Evolutionary conservation across 768 basidiomycete genomes (phyloP).

Genomic region (Asterophora parasitica): DNA sequence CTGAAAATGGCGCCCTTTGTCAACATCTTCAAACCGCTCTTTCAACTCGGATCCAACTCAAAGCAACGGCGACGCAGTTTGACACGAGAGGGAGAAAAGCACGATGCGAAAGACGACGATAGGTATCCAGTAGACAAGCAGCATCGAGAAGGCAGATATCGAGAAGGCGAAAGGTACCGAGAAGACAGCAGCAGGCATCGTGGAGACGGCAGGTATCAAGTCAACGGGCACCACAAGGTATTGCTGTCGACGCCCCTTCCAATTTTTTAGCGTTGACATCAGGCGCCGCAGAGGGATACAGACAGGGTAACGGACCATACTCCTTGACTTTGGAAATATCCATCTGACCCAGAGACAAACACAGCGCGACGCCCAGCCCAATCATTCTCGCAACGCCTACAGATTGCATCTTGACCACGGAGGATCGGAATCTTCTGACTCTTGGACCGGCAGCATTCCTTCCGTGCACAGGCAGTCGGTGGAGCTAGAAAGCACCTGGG

Average conservation of each 20-base stretch:
- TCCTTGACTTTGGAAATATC: no score
- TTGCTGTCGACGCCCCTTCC: no score
- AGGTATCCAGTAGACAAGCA: background rate
- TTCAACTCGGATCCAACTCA: background rate
- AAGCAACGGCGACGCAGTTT: background rate
- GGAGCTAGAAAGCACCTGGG: background rate
- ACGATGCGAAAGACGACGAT: background rate
- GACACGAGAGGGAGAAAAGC: background rate
- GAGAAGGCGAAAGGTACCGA: no score
- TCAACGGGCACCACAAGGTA: no score
- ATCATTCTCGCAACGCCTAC: background rate
- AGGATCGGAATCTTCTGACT: background rate
- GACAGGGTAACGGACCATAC: no score
- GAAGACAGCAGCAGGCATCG: no score
- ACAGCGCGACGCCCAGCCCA: background rate
- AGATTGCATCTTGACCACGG: background rate
- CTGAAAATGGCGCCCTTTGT: slow-evolving; percentile 1
- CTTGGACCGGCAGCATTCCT: background rate
- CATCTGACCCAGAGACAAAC: background rate
- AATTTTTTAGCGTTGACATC: no score
- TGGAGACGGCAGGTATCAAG: no score
- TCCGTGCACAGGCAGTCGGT: background rate
- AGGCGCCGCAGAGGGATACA: no score
- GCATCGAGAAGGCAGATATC: background rate
- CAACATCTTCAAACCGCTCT: background rate